phyloP scores from a whole-genome alignment of 1,139 yeast genomes.

The Geotrichum reessii region DNA sequence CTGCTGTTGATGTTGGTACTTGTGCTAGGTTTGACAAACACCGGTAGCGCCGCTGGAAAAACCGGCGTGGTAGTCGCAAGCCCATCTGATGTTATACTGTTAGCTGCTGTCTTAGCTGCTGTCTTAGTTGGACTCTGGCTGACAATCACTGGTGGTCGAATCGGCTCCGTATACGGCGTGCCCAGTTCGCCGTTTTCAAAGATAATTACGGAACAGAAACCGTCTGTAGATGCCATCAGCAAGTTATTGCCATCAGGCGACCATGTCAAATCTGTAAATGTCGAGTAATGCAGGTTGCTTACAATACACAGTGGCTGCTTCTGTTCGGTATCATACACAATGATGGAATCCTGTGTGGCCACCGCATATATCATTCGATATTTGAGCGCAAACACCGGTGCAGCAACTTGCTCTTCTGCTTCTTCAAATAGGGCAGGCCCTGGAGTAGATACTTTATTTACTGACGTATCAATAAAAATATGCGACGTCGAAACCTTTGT shows the following conservation, averaged over 20 bases:
- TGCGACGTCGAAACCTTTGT: slow-evolving; percentile 13
- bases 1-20: slow-evolving; percentile 14
- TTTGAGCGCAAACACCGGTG: slow-evolving; percentile 49
- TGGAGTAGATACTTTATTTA: not conserved
- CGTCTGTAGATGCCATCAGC: slow-evolving; percentile 85
- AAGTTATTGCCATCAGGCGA: slow-evolving; percentile 65
- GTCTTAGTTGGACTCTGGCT: slow-evolving; percentile 10
- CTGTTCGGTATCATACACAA: slow-evolving; percentile 73
- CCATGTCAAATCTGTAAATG: slow-evolving; percentile 87
- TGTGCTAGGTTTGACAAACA: slow-evolving; percentile 1
- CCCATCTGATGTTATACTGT: not conserved
- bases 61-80: not conserved
- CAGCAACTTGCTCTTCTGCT: slow-evolving; percentile 7
- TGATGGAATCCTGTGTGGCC: slow-evolving; percentile 85
- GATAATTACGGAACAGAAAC: slow-evolving; percentile 70
- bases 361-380: slow-evolving; percentile 86
- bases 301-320: slow-evolving; percentile 65
- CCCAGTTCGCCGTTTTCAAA: slow-evolving; percentile 56
- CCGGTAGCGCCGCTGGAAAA: not conserved
- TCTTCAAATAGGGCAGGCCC: slow-evolving; percentile 11
- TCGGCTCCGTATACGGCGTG: slow-evolving; percentile 26
- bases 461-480: slow-evolving; percentile 5
- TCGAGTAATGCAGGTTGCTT: slow-evolving; percentile 77
- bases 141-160: slow-evolving; percentile 10
- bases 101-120: slow-evolving; percentile 1